These are phyloP conservation scores for Fusarium clavum DNA, from an alignment of 2,329 filamentous ascomycete genomes.

Conservation along the genomic window DNA sequence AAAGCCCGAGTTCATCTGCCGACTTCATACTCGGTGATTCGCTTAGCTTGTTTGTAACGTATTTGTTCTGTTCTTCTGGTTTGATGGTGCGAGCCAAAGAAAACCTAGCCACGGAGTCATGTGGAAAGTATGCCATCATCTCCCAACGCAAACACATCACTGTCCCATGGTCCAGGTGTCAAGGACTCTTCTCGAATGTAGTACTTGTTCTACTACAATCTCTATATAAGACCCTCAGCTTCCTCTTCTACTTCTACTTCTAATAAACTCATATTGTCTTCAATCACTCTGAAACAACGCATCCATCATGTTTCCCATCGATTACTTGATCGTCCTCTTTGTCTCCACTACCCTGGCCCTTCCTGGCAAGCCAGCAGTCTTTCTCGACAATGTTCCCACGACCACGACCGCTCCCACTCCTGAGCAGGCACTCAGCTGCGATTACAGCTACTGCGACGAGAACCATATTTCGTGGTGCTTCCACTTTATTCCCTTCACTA, in stretches of 20 bases:
- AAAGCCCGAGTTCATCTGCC: constrained; percentile 23
- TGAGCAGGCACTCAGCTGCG: constrained; percentile 46
- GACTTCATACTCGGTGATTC: constrained; percentile 5
- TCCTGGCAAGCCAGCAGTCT: constrained; percentile 5
- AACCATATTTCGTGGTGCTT: constrained; percentile 53
- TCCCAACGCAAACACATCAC: constrained; percentile 21
- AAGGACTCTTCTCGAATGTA: constrained; percentile 13
- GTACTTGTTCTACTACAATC: background rate
- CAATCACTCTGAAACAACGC: background rate
- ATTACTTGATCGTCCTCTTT: constrained; percentile 15
- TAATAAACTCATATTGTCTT: background rate
- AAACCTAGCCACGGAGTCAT: background rate
- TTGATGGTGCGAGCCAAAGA: constrained; percentile 5
- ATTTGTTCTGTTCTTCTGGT: background rate
- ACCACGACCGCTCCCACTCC: constrained; percentile 22
- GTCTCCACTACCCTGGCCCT: constrained; percentile 17
- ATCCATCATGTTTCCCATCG: constrained; percentile 16
- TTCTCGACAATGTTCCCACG: background rate
- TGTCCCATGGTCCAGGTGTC: background rate
- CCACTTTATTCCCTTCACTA: constrained; percentile 54
- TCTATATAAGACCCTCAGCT: constrained; percentile 8
- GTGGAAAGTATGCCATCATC: constrained; percentile 4
- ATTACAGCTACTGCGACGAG: constrained; percentile 53
- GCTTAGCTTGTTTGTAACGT: constrained; percentile 11
- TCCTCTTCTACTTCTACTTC: background rate